Evolutionary conservation across 1,284 basidiomycete genomes (phyloP).

Genomic region (Trametes pubescens): DNA sequence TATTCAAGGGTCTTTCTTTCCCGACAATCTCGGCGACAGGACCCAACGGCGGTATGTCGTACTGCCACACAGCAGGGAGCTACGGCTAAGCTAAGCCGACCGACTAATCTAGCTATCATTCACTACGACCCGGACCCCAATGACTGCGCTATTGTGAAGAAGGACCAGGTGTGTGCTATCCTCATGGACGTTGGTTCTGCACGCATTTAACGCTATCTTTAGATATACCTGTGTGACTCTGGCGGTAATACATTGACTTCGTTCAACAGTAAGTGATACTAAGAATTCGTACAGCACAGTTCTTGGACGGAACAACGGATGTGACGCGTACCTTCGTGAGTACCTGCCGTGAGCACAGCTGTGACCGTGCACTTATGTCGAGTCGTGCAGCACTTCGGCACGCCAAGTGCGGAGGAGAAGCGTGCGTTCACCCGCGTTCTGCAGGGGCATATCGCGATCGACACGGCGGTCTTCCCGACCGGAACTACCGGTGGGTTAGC

Average conservation of each 20-base stretch:
- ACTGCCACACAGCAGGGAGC: background rate
- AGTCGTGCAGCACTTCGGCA: constrained; percentile 85
- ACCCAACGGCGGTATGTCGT: constrained; percentile 76
- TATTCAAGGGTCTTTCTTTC: constrained; percentile 92
- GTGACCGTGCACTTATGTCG: background rate
- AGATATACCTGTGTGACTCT: constrained; percentile 96
- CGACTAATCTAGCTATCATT: constrained; percentile 78
- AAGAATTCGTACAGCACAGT: constrained; percentile 68
- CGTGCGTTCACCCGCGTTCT: constrained; percentile 93
- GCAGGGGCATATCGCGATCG: constrained; percentile 95
- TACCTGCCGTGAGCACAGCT: background rate
- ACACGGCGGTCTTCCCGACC: constrained; percentile 85
- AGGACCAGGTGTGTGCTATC: constrained; percentile 70
- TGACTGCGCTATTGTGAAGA: constrained; percentile 78
- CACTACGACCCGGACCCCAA: constrained; percentile 89
- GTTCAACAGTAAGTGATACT: background rate
- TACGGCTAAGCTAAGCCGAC: constrained; percentile 10
- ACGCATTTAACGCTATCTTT: constrained; percentile 1
- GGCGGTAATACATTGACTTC: constrained; percentile 65
- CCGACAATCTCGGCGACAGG: constrained; percentile 92
- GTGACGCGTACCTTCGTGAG: constrained; percentile 88
- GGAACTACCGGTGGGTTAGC: constrained; percentile 79
- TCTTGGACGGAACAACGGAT: constrained; percentile 94
- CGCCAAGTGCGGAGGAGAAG: constrained; percentile 83
- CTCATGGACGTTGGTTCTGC: background rate